Evolutionary conservation across 2,329 filamentous ascomycete species (phyloP).

Genomic region (Fusarium luffae): DNA sequence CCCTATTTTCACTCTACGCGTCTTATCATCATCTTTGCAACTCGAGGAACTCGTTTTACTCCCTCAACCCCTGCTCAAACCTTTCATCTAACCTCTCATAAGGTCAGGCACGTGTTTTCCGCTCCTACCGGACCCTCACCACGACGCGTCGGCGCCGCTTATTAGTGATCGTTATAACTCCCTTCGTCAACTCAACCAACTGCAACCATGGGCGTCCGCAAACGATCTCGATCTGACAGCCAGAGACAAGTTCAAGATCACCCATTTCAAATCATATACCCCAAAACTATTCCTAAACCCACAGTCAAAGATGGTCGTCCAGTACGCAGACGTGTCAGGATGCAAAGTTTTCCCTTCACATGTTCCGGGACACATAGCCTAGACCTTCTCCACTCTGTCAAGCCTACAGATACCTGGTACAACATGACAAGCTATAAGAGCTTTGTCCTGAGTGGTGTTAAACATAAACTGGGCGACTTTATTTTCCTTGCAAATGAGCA

Average conservation of each 20-base stretch:
- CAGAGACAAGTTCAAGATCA: neutral
- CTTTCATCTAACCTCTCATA: neutral
- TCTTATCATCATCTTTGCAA: neutral
- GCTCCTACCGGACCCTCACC: neutral
- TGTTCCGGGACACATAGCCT: neutral
- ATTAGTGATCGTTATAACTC: neutral
- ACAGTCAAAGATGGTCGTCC: neutral
- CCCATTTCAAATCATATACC: neutral
- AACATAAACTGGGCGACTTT: neutral
- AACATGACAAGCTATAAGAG: neutral
- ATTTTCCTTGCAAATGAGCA: neutral
- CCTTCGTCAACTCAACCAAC: neutral
- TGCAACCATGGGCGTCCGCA: neutral
- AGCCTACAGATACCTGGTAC: neutral
- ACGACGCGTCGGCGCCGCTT: neutral
- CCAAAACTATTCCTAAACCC: neutral
- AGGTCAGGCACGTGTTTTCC: neutral
- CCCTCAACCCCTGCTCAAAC: neutral
- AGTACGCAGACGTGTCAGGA: neutral
- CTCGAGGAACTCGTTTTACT: neutral
- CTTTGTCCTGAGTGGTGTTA: neutral
- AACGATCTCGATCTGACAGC: neutral
- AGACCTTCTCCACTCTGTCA: neutral
- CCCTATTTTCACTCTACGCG: neutral
- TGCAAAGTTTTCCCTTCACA: neutral